Evolutionary conservation across 2,329 filamentous ascomycete species (phyloP).

Genomic region (Aspergillus oerlinghausenensis): DNA sequence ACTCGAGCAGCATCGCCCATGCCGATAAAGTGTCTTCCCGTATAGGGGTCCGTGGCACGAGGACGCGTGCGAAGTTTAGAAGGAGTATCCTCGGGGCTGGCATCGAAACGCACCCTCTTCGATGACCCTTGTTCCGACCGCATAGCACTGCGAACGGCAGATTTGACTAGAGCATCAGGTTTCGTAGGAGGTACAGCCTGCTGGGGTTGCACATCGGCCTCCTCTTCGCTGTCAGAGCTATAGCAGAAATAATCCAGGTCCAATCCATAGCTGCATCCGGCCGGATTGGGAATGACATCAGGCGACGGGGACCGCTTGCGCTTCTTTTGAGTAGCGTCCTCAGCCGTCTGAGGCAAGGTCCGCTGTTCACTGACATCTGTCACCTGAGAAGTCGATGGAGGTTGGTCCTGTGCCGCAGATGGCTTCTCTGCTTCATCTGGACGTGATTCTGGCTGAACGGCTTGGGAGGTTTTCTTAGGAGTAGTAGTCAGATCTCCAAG

Average conservation of each 20-base stretch:
- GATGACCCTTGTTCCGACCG: constrained; percentile 17
- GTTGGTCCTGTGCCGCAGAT: neutral
- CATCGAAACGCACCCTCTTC: constrained; percentile 33
- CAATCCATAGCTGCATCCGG: constrained; percentile 39
- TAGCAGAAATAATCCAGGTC: constrained; percentile 36
- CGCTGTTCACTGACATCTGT: neutral
- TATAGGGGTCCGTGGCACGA: constrained; percentile 22
- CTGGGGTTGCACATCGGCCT: constrained; percentile 10
- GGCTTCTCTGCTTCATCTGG: neutral
- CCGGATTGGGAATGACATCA: constrained; percentile 39
- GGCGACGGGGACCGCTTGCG: constrained; percentile 38
- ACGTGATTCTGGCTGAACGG: neutral
- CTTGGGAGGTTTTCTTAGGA: constrained; percentile 1
- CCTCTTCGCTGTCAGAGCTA: constrained; percentile 29
- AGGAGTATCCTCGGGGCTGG: constrained; percentile 30
- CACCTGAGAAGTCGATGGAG: constrained; percentile 1
- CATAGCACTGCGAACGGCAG: constrained; percentile 11
- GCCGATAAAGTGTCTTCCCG: constrained; percentile 18
- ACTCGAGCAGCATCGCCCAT: constrained; percentile 7
- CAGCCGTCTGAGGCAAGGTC: neutral
- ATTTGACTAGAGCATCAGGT: constrained; percentile 6
- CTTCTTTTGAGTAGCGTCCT: constrained; percentile 23
- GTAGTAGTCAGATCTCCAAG: constrained; percentile 14
- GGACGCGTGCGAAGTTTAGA: constrained; percentile 24
- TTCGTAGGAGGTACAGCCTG: constrained; percentile 9